A percentile compares a stretch with the other conserved stretches of the same genome.
phyloP scores from a whole-genome alignment of 768 basidiomycete genomes.

The Terana coerulea region DNA sequence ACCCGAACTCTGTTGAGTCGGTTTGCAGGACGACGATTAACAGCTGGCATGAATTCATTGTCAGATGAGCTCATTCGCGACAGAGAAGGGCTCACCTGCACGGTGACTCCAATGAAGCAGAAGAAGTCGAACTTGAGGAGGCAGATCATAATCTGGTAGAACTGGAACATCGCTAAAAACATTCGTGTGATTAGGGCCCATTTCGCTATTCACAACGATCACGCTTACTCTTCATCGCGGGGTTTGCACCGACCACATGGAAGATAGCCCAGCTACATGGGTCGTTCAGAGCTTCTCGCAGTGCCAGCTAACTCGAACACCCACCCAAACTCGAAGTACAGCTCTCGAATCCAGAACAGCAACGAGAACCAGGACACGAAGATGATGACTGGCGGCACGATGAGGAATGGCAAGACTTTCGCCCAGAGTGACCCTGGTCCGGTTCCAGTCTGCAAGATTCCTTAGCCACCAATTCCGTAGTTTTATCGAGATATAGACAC shows the following conservation, averaged over 20 bases:
- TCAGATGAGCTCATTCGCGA: neutral
- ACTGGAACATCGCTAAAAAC: conserved; percentile 76
- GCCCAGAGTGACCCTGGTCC: conserved; percentile 56
- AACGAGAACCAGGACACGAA: conserved; percentile 61
- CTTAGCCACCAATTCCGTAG: neutral
- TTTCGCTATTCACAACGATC: neutral
- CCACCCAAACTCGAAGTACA: conserved; percentile 83
- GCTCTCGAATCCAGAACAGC: conserved; percentile 63
- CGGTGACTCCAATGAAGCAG: conserved; percentile 81
- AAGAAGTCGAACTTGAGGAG: conserved; percentile 91
- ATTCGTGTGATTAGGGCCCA: neutral
- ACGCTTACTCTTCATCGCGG: conserved; percentile 72
- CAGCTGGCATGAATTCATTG: conserved; percentile 42
- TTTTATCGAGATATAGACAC: conserved; percentile 19
- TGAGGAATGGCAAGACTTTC: conserved; percentile 60
- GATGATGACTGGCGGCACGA: conserved; percentile 70
- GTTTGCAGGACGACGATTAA: conserved; percentile 69
- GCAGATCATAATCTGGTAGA: conserved; percentile 84
- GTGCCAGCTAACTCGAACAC: too few species aligned
- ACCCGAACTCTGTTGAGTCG: conserved; percentile 71
- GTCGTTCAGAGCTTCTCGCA: too few species aligned
- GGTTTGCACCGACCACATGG: conserved; percentile 84
- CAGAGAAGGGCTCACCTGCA: conserved; percentile 50
- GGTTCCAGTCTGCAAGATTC: conserved; percentile 37
- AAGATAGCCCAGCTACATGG: conserved; percentile 79